Evolutionary conservation across 495 filamentous ascomycete species (phyloP).

Genomic region (Cairneyella variabilis): DNA sequence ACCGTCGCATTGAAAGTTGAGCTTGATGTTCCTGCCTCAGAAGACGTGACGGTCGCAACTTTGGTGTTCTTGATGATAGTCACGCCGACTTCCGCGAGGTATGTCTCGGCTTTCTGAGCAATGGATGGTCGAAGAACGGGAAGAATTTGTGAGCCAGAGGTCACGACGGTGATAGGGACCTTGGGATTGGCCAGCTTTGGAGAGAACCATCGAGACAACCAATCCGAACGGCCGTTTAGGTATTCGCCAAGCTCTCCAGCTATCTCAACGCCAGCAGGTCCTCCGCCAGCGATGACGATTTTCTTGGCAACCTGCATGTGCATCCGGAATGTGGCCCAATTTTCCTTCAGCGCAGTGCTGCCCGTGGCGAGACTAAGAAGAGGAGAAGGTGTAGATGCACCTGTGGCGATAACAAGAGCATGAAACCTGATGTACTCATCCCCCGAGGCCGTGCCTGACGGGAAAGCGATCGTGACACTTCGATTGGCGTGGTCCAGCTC

Average conservation of each 20-base stretch:
- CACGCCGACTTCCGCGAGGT: conserved; percentile 33
- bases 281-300: conserved; percentile 62
- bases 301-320: conserved; percentile 42
- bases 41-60: conserved; percentile 19
- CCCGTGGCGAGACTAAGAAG: conserved; percentile 33
- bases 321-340: conserved; percentile 35
- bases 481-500: conserved; percentile 39
- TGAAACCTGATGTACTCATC: conserved; percentile 36
- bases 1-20: conserved; percentile 27
- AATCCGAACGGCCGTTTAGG: conserved; percentile 39
- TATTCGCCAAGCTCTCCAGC: conserved; percentile 55
- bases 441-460: conserved; percentile 30
- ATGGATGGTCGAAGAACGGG: conserved; percentile 28
- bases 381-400: conserved; percentile 45
- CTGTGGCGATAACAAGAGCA: conserved; percentile 36
- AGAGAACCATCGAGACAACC: conserved; percentile 19
- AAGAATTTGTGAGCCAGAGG: conserved; percentile 24
- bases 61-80: conserved; percentile 26
- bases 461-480: conserved; percentile 34
- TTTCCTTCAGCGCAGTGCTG: conserved; percentile 17
- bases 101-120: conserved; percentile 26
- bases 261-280: conserved; percentile 62
- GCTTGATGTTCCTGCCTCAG: conserved; percentile 19
- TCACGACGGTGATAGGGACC: conserved; percentile 43
- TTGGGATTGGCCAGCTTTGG: conserved; percentile 27